These are phyloP conservation scores for Yarrowia galli DNA, from an alignment of 1,139 yeast species.

Conservation along the genomic window DNA sequence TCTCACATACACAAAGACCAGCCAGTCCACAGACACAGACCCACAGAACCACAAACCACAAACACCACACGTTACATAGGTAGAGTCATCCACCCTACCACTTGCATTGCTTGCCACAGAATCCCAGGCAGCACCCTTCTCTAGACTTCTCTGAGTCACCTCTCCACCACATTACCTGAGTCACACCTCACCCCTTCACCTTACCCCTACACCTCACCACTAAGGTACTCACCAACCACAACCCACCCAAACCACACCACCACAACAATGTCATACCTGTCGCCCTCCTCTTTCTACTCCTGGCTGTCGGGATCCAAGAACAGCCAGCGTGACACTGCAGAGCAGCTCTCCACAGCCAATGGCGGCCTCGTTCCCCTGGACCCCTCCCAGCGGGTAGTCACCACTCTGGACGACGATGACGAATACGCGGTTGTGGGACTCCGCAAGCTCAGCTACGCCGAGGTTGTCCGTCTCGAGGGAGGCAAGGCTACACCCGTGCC, in stretches of 20 bases:
- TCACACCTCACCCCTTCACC: too few species aligned
- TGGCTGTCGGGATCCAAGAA: constrained; percentile 34
- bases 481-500: constrained; percentile 35
- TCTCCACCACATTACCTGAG: background rate
- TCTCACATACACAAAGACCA: background rate
- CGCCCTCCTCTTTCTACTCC: constrained; percentile 34
- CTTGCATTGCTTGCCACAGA: constrained; percentile 16
- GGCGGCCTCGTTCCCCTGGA: constrained; percentile 37
- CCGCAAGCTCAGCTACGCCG: constrained; percentile 60
- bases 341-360: constrained; percentile 35
- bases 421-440: constrained; percentile 57
- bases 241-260: too few species aligned
- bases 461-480: constrained; percentile 54
- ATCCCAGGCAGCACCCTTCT: background rate
- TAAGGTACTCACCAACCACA: background rate
- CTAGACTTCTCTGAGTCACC: too few species aligned
- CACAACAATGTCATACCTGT: constrained; percentile 25
- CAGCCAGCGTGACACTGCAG: constrained; percentile 32
- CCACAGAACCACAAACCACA: background rate
- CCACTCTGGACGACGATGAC: constrained; percentile 33
- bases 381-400: constrained; percentile 37
- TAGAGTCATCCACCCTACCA: constrained; percentile 4
- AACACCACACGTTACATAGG: background rate
- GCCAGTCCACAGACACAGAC: constrained; percentile 1
- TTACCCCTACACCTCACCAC: background rate